Conservation (phyloP, 192 early-diverging fungal genomes). For the Rhizophagus clarus region DNA sequence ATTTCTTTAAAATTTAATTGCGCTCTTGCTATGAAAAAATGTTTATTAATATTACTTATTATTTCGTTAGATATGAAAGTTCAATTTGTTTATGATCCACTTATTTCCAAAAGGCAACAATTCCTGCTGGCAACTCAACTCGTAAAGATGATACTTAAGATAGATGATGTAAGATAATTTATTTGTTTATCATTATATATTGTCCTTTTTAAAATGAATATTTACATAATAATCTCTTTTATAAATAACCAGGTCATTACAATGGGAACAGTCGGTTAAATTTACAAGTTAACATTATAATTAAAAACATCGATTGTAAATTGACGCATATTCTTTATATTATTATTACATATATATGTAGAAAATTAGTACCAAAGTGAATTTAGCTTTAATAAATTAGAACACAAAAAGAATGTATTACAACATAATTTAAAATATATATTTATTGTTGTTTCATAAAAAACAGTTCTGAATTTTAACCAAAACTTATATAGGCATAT, state of each 20-base stretch:
- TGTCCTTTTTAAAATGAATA: not conserved
- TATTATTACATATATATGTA: no score
- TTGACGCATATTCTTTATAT: no score
- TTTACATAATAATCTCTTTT: not conserved
- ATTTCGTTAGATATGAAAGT: slow-evolving; percentile 85
- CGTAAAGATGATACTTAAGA: slow-evolving; percentile 99
- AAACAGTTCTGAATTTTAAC: no score
- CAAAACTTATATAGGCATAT: no score
- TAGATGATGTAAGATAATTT: slow-evolving; percentile 74
- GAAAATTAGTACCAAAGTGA: no score
- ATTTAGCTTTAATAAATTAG: no score
- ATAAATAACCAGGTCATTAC: not conserved
- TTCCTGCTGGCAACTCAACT: slow-evolving; percentile 97
- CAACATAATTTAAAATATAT: no score
- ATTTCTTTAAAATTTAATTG: not conserved
- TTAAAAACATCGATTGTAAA: no score
- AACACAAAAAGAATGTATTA: no score
- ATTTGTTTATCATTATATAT: not conserved
- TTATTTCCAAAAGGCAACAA: slow-evolving; percentile 99
- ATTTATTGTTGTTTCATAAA: no score
- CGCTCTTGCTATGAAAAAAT: not conserved
- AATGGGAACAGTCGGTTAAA: no score
- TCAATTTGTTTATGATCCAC: slow-evolving; percentile 97
- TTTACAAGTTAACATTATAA: no score
- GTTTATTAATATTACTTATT: not conserved